A percentile compares a stretch with the other conserved stretches of the same genome.
These are phyloP conservation scores for Leonotis leonurus DNA, from an alignment of 257 asterid genomes.

Conservation along the genomic window DNA sequence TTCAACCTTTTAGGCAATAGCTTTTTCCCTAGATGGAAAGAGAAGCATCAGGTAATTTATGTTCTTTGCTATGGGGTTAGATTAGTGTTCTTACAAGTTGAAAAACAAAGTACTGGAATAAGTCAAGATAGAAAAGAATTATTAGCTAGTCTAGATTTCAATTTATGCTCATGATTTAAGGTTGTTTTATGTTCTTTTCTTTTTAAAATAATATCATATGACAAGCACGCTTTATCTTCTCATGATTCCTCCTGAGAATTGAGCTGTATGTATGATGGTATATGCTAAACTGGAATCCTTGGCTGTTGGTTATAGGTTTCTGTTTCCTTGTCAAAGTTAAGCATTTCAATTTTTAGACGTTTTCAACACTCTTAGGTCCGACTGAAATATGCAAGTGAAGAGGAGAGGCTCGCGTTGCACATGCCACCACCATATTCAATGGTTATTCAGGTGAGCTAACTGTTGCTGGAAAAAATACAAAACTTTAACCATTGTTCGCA, in stretches of 20 bases:
- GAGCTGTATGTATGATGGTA: not conserved
- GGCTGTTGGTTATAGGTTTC: not conserved
- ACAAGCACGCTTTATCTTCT: not conserved
- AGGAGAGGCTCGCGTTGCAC: slow-evolving; percentile 30
- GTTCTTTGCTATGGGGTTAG: not conserved
- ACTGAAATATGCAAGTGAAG: slow-evolving; percentile 30
- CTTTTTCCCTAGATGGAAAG: slow-evolving; percentile 97
- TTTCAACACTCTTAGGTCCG: too few species aligned
- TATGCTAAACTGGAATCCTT: not conserved
- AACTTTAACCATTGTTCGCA: not conserved
- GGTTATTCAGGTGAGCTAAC: slow-evolving; percentile 61
- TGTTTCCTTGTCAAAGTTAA: too few species aligned
- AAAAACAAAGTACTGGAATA: not conserved
- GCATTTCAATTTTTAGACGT: too few species aligned
- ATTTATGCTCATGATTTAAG: too few species aligned
- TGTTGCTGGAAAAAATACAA: too few species aligned
- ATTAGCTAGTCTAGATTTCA: not conserved
- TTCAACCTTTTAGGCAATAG: slow-evolving; percentile 79
- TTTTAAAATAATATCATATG: too few species aligned
- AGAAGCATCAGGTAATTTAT: slow-evolving; percentile 80
- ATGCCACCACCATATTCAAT: slow-evolving; percentile 95
- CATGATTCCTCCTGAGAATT: not conserved
- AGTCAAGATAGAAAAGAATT: too few species aligned
- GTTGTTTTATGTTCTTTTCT: too few species aligned
- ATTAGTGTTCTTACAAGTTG: not conserved